Evolutionary conservation across 257 asterid genomes (phyloP).

Genomic region (Solanum tarapatanum): DNA sequence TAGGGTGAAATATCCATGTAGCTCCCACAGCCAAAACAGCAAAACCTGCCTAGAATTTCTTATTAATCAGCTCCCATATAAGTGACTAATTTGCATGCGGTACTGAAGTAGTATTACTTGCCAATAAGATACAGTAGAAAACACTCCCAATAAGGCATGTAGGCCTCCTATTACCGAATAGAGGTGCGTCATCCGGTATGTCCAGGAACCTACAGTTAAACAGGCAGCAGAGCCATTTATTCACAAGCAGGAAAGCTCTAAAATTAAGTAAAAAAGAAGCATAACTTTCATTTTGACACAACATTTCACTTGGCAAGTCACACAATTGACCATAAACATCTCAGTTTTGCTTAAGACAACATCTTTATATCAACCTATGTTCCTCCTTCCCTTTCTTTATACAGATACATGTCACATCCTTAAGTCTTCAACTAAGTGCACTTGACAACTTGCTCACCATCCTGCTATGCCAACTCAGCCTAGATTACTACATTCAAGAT

Average conservation of each 20-base stretch:
- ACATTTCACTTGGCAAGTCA: background rate
- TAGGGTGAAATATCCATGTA: constrained; percentile 52
- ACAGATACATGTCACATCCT: background rate
- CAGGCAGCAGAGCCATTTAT: background rate
- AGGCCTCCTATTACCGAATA: constrained; percentile 84
- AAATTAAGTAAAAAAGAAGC: background rate
- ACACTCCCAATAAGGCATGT: constrained; percentile 62
- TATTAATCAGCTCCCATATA: constrained; percentile 20
- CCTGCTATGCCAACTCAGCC: background rate
- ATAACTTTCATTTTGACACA: background rate
- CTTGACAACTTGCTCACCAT: background rate
- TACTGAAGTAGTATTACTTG: constrained; percentile 29
- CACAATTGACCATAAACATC: background rate
- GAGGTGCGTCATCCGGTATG: constrained; percentile 83
- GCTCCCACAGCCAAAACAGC: constrained; percentile 82
- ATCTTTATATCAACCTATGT: background rate
- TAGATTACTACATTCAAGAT: background rate
- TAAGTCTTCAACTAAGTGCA: background rate
- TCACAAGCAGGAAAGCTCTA: background rate
- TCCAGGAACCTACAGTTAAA: constrained; percentile 67
- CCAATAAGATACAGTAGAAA: constrained; percentile 74
- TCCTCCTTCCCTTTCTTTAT: background rate
- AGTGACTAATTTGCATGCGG: background rate
- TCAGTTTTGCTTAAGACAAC: background rate
- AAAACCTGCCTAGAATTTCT: constrained; percentile 81